Percentiles rank a stretch among this genome's conserved stretches.
Conservation (phyloP, 306 rosid genomes). For the Castanea crenata region DNA sequence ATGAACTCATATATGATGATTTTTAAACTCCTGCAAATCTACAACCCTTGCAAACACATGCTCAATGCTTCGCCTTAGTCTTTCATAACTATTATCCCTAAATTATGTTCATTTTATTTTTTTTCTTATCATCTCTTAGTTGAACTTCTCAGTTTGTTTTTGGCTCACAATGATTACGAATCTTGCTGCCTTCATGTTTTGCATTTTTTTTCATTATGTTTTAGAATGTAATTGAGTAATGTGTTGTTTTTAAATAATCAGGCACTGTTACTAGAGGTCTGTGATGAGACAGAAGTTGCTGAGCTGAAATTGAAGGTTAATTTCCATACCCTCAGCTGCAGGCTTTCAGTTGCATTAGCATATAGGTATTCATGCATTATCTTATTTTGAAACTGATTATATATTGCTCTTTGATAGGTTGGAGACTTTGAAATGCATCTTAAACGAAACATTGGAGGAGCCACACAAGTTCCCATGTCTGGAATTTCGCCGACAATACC, state of each 20-base stretch:
- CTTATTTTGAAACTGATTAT: constrained; percentile 17
- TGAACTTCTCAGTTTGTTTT: constrained; percentile 8
- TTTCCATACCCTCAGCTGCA: constrained; percentile 26
- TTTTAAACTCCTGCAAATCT: background rate
- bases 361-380: background rate
- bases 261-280: constrained; percentile 93
- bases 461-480: constrained; percentile 54
- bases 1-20: background rate
- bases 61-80: background rate
- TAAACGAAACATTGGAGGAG: constrained; percentile 89
- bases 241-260: constrained; percentile 37
- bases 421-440: constrained; percentile 98
- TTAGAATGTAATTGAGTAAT: constrained; percentile 21
- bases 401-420: constrained; percentile 48
- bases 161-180: background rate
- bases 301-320: constrained; percentile 95
- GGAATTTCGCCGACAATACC: constrained; percentile 66
- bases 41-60: background rate
- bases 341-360: background rate
- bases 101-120: background rate
- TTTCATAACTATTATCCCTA: constrained; percentile 8
- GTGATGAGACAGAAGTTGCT: constrained; percentile 96
- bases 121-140: constrained; percentile 1
- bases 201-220: constrained; percentile 19
- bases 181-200: constrained; percentile 18